Evolutionary conservation across 768 basidiomycete species (phyloP), one percentile per base, ranked within the genome.

Genomic region (Mycena crocata): DNA sequence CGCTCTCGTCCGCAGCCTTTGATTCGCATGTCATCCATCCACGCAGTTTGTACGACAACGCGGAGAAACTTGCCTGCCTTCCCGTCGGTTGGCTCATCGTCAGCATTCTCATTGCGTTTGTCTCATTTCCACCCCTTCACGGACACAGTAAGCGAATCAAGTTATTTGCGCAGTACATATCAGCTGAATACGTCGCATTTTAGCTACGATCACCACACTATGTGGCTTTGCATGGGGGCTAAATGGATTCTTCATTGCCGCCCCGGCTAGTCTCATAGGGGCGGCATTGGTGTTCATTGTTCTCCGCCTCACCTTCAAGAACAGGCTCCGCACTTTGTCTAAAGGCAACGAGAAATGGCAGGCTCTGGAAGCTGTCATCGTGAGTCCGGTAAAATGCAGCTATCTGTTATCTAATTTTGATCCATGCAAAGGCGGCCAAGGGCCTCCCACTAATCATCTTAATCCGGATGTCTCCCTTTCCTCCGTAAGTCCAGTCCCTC

Each of bases 171-270:
- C 31, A 19, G 5, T 9, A 21, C 28, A 44, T 9, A 3, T 5
- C 19, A 9, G 23, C 42, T 58, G 26, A 57, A 26, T 19, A 37
- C 6, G 17, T 40, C 1, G 14, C 31, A 30, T 46, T 30, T 15
- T 24, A 66, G 65, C 90, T 0, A 91, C 91, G 0, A 77, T 85
- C 24, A 77, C 88, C 31, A 89, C 90, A 15, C 75, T 96, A 10
- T 90, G 89, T 71, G 94, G 94, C 2, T 95, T 94, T 77, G 90
- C 93, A 2, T 95, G 93, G 71, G 94, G 94, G 48, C 84, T 93
- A 80, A 85, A 85, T 62, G 94, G 94, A 0, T 91, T 92, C 78
- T 83, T 82, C 68, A 85, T 95, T 63, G 88, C 89, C 3, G 85
- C 86, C 0, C 76, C 78, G 17, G 89, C 82, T 2, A 91, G 92